Base-by-base conservation (phyloP, 176 grass and related monocot species). In the Secale cereale region DNA sequence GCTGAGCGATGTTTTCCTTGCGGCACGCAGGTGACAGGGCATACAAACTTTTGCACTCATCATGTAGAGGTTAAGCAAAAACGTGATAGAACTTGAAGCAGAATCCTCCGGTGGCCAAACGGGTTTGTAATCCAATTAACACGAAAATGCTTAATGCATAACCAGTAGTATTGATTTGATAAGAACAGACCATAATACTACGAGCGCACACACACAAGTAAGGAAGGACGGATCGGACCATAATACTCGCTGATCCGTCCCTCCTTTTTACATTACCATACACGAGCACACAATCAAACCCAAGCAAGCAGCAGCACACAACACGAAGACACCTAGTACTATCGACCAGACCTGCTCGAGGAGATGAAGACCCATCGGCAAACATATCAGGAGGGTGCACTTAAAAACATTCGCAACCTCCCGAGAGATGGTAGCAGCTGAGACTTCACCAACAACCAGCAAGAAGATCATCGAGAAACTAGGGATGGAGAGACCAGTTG, bases 351-450 rank as follows among this genome's bases (percentile, higher is more conserved):
- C 22, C n/a, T 5, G 28, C 8, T 25, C 14, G 9, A 26, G 16
- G 27, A 22, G 70, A 9, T 46, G 62, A 68, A 26, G 66, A 27
- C 5, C 11, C 25, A 59, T n/a, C 32, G 36, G 59, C 60, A 80
- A 2, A 2, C 46, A 29, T n/a, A 3, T 30, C 32, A 66, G 80
- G 80, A 90, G 80, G 74, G 26, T 9, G 40, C 82, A 45, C 65
- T 79, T 23, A 20, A 90, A 90, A 86, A 87, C 15, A 10, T 29
- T 1, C 4, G 16, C 27, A 90, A 69, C 46, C 80, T 80, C 84
- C 74, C 37, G 67, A 79, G 67, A 79, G 28, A 75, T 23, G 35
- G 23, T 2, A 68, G 23, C 74, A 68, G 7, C 74, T 61, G 46
- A 39, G 0, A 5, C 57, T 52, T 35, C 28, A 74, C 59, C 43